These are phyloP conservation scores for Lindgomyces ingoldianus DNA, from an alignment of 495 filamentous ascomycete species.

Conservation along the genomic window DNA sequence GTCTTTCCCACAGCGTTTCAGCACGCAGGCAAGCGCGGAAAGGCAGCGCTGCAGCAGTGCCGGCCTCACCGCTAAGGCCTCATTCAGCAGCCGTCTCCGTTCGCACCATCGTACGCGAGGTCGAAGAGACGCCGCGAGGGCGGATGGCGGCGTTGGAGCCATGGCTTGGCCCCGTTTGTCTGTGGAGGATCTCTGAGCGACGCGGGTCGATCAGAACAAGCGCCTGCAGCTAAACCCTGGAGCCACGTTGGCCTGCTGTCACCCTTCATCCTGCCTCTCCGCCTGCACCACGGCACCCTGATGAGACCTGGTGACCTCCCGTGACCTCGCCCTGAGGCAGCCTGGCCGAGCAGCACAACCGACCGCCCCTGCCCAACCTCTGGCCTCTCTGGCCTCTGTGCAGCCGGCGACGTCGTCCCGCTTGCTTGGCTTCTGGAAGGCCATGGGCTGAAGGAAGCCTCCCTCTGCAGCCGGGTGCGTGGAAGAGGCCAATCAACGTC, in stretches of 20 bases:
- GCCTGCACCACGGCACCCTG: no score
- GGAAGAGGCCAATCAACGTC: not conserved
- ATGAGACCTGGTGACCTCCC: no score
- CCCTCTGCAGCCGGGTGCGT: not conserved
- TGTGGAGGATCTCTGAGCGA: constrained; percentile 34
- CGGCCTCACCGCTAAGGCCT: constrained; percentile 20
- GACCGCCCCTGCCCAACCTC: not conserved
- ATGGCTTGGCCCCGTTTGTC: constrained; percentile 32
- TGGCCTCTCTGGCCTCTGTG: constrained; percentile 1
- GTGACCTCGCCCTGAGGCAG: no score
- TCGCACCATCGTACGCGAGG: constrained; percentile 15
- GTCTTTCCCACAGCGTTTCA: constrained; percentile 15
- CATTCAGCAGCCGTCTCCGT: constrained; percentile 25
- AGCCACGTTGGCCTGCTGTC: constrained; percentile 39
- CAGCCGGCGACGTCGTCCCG: not conserved
- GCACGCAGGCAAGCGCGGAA: constrained; percentile 28
- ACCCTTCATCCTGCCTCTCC: not conserved
- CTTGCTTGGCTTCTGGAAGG: constrained; percentile 11
- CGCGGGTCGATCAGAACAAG: constrained; percentile 39
- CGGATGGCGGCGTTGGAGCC: constrained; percentile 27
- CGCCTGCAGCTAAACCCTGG: constrained; percentile 38
- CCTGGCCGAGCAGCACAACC: no score
- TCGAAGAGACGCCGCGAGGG: constrained; percentile 26
- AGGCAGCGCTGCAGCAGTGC: not conserved
- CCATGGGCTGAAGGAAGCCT: not conserved